These are phyloP conservation scores for Vanilla planifolia DNA, from an alignment of 106 monocot species.

Conservation along the genomic window DNA sequence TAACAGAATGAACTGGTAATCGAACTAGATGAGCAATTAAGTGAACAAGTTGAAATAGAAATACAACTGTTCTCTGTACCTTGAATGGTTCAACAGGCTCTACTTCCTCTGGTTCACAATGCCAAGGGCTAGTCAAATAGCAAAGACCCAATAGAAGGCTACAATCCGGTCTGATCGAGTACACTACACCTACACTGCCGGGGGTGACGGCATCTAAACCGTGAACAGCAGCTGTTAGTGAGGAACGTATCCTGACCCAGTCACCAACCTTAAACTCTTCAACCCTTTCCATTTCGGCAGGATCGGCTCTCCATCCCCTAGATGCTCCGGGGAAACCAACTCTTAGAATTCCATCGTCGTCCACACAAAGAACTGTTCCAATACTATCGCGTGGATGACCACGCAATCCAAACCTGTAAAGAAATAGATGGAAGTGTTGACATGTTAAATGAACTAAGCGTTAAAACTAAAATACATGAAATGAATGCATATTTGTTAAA, in stretches of 20 bases:
- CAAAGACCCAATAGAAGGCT: slow-evolving; percentile 85
- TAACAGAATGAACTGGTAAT: not conserved
- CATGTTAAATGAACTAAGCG: not conserved
- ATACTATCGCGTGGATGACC: slow-evolving; percentile 95
- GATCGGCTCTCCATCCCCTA: slow-evolving; percentile 99
- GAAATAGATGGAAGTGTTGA: slow-evolving; percentile 1
- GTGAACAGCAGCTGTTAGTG: slow-evolving; percentile 78
- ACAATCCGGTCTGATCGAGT: slow-evolving; percentile 89
- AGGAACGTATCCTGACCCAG: slow-evolving; percentile 88
- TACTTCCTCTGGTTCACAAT: slow-evolving; percentile 99
- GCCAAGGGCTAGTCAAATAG: slow-evolving; percentile 85
- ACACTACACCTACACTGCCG: slow-evolving; percentile 90
- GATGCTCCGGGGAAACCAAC: slow-evolving; percentile 99
- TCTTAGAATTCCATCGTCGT: slow-evolving; percentile 95
- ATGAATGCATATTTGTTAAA: no score
- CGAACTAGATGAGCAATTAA: not conserved
- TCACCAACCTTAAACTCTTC: slow-evolving; percentile 99
- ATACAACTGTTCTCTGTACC: slow-evolving; percentile 38
- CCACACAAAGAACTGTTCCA: slow-evolving; percentile 97
- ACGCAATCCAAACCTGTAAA: slow-evolving; percentile 87
- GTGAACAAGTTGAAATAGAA: not conserved
- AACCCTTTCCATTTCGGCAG: slow-evolving; percentile 98
- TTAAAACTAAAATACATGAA: no score
- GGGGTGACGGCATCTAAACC: slow-evolving; percentile 87
- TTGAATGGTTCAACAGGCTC: slow-evolving; percentile 94